Evolutionary conservation across 169 alveolate genomes (phyloP).

Genomic region (Hepatocystis sp.): DNA sequence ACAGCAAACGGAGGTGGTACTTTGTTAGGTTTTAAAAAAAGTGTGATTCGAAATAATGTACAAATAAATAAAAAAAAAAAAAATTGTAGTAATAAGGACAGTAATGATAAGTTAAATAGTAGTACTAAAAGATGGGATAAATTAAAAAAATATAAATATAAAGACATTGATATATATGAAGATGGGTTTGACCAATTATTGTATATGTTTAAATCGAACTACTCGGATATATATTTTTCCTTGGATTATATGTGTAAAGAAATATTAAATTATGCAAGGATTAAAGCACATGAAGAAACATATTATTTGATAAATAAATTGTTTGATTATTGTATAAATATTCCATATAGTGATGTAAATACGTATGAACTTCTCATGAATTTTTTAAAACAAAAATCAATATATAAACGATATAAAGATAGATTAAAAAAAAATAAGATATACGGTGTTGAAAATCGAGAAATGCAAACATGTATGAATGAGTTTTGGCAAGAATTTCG

Average conservation of each 20-base stretch:
- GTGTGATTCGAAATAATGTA: too few species aligned
- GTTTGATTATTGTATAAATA: conserved; percentile 31
- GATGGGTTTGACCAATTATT: conserved; percentile 62
- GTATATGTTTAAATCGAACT: conserved; percentile 19
- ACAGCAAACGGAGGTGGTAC: too few species aligned
- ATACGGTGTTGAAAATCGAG: conserved; percentile 6
- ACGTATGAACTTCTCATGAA: conserved; percentile 17
- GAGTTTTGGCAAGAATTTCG: conserved; percentile 60
- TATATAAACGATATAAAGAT: conserved; percentile 51
- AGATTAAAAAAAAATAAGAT: conserved; percentile 34
- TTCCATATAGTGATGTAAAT: conserved; percentile 22
- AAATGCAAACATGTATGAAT: conserved; percentile 29
- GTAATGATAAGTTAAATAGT: too few species aligned
- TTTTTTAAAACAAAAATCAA: conserved; percentile 17
- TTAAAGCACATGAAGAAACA: conserved; percentile 45
- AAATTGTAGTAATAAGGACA: too few species aligned
- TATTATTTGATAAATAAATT: conserved; percentile 25
- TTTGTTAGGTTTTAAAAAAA: too few species aligned
- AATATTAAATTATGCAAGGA: conserved; percentile 53
- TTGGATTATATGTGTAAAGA: conserved; percentile 53
- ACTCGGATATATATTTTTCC: conserved; percentile 22
- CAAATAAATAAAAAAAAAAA: too few species aligned
- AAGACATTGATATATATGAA: background rate
- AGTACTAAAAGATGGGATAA: too few species aligned
- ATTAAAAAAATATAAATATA: conserved; percentile 2